Percentiles rank a stretch among this genome's conserved stretches.
Evolutionary conservation across 768 basidiomycete genomes (phyloP).

Genomic region (Amanita pseudoporphyria): DNA sequence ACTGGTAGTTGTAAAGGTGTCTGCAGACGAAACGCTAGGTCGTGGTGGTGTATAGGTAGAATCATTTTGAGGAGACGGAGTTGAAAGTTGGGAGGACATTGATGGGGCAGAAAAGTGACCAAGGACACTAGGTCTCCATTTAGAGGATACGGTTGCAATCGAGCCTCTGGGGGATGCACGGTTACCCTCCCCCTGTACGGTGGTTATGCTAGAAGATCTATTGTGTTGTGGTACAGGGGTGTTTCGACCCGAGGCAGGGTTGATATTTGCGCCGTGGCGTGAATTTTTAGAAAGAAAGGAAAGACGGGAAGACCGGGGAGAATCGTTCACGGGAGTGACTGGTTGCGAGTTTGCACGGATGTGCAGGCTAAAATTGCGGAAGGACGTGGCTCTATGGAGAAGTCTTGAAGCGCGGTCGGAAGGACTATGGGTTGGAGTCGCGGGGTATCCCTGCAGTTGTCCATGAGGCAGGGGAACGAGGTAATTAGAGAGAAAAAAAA

Average conservation of each 20-base stretch:
- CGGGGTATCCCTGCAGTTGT: conserved; percentile 10
- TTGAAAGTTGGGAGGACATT: conserved; percentile 33
- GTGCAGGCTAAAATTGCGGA: conserved; percentile 34
- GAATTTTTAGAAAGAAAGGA: conserved; percentile 30
- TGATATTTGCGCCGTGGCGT: conserved; percentile 23
- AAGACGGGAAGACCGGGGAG: conserved; percentile 27
- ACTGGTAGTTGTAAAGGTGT: conserved; percentile 44
- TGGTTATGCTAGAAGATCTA: conserved; percentile 41
- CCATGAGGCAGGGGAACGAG: conserved; percentile 1
- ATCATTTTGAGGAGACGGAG: conserved; percentile 25
- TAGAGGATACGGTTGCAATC: conserved; percentile 23
- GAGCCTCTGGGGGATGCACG: conserved; percentile 10
- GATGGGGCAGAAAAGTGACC: conserved; percentile 45
- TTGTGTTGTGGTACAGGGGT: conserved; percentile 27
- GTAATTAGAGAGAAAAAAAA: conserved; percentile 1
- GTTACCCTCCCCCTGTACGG: conserved; percentile 21
- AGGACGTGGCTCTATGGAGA: conserved; percentile 25
- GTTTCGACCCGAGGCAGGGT: conserved; percentile 14
- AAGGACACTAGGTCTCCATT: conserved; percentile 57
- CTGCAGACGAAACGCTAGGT: conserved; percentile 52
- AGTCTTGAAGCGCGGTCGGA: conserved; percentile 24
- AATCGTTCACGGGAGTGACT: conserved; percentile 21
- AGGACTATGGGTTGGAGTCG: conserved; percentile 25
- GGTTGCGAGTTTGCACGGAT: conserved; percentile 30
- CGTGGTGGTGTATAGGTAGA: conserved; percentile 34